Base-by-base conservation (phyloP, 805 yeast genomes). In the Candida caryicola region DNA sequence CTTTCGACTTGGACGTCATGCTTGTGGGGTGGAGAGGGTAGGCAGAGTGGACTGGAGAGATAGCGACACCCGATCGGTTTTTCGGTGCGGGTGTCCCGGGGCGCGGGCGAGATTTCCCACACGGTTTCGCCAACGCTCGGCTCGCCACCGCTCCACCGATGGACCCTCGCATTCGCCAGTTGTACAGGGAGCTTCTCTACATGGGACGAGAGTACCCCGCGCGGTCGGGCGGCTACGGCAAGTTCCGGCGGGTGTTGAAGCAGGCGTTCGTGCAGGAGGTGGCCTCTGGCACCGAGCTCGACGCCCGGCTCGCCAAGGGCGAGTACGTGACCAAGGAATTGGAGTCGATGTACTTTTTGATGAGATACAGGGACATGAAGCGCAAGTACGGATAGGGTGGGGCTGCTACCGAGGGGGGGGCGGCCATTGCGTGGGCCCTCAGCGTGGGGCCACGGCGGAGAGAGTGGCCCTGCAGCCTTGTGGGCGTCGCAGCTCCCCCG, bases 121-220 rank as follows among this genome's bases (percentile, higher is more conserved):
- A n/a, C n/a, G n/a, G n/a, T n/a, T n/a, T n/a, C n/a, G n/a, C n/a
- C n/a, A n/a, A n/a, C n/a, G n/a, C n/a, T n/a, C n/a, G n/a, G n/a
- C n/a, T n/a, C n/a, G n/a, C n/a, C n/a, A n/a, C n/a, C n/a, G n/a
- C n/a, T n/a, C n/a, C n/a, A n/a, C n/a, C n/a, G 4, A 58, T 59
- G 64, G 47, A 57, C 31, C 52, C 54, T 5, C 33, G 49, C 29
- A 50, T 59, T 18, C 37, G 62, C 19, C 42, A 42, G 8, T 41
- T 57, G 28, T 59, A 52, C 48, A 55, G 55, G 41, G 48, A 44
- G 30, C 47, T 65, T 15, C 46, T 62, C 10, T 64, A 51, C 43
- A 59, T 63, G 68, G 68, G 61, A 6, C 52, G 48, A 31, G 66
- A 61, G 25, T 63, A 64, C 41, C 69, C 71, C n/a, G 44, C 21